Conservation (phyloP, 2,329 filamentous ascomycete genomes). For the Talaromyces sp. region DNA sequence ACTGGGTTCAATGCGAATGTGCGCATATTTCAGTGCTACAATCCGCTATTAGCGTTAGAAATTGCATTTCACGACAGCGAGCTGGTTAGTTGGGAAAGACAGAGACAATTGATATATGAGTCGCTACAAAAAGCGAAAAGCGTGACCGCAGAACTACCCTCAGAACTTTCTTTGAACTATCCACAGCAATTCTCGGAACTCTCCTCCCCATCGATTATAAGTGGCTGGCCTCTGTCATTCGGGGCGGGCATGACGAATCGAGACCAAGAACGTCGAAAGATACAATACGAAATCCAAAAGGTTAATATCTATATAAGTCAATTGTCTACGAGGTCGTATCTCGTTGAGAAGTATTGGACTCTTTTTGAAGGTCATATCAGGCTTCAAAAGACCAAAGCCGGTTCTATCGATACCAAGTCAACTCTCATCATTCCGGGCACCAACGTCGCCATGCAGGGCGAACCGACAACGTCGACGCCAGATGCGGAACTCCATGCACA, state of each 20-base stretch:
- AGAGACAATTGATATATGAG: constrained; percentile 68
- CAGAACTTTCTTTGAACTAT: constrained; percentile 60
- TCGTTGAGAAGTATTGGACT: constrained; percentile 82
- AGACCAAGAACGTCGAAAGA: constrained; percentile 28
- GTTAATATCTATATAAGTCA: constrained; percentile 84
- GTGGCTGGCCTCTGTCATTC: constrained; percentile 25
- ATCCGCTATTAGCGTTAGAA: constrained; percentile 72
- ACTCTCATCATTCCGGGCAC: constrained; percentile 18
- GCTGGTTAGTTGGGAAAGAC: constrained; percentile 72
- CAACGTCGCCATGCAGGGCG: constrained; percentile 23
- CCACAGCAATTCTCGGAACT: constrained; percentile 35
- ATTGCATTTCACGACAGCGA: constrained; percentile 76
- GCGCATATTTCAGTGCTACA: constrained; percentile 76
- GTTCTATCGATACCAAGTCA: background rate
- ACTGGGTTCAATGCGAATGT: constrained; percentile 79
- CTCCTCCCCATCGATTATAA: constrained; percentile 30
- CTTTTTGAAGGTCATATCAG: constrained; percentile 62
- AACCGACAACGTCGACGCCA: constrained; percentile 24
- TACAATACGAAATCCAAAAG: constrained; percentile 88
- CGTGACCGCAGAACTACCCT: constrained; percentile 64
- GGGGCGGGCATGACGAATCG: background rate
- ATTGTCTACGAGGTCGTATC: constrained; percentile 75
- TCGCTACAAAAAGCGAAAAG: constrained; percentile 68
- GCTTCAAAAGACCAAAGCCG: constrained; percentile 21
- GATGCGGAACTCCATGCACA: constrained; percentile 35